Base-by-base conservation (phyloP, 805 yeast genomes). In the Pichia scutulata region DNA sequence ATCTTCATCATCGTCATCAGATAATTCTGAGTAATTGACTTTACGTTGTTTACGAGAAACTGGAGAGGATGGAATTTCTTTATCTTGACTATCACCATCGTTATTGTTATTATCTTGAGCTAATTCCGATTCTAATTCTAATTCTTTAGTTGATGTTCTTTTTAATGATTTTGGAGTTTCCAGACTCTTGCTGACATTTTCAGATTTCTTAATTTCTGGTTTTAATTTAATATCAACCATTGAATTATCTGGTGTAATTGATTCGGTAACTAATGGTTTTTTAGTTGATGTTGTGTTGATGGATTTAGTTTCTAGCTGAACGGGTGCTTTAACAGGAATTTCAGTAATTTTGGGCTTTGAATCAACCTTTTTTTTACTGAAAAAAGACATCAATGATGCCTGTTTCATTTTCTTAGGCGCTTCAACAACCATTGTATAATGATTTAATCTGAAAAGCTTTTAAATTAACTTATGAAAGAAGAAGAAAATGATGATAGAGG, bases 371-470 rank as follows among this genome's bases (percentile, higher is more conserved):
- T 50, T 47, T 33, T 47, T 59, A 6, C 56, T 23, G 43, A 67
- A 67, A 46, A 67, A 67, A 3, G 70, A 64, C 50, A 67, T 54
- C 46, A 67, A 52, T 7, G 66, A 61, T 7, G 65, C 40, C 52
- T 67, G 70, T 49, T 64, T 63, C 54, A 60, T 33, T 33, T 52
- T 52, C 43, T 51, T 55, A 2, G 47, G 18, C 8, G 47, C 44
- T 19, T 49, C 41, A 4, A 18, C 37, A 12, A 30, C 44, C 44
- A 43, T 47, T 33, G 23, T 39, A 9, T 39, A 19, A 39, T 39
- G 16, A 19, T 19, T 12, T n/a, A 14, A 16, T 9, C 7, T 33
- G 37, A 7, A n/a, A 5, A 9, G 6, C 10, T 12, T 4, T 33
- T 7, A 19, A 33, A 33, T n/a, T 33, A 16, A 6, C 16, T 2